Evolutionary conservation across 352 stramenopile species (phyloP), one percentile per base, ranked within the genome.

Genomic region (Peronospora destructor): DNA sequence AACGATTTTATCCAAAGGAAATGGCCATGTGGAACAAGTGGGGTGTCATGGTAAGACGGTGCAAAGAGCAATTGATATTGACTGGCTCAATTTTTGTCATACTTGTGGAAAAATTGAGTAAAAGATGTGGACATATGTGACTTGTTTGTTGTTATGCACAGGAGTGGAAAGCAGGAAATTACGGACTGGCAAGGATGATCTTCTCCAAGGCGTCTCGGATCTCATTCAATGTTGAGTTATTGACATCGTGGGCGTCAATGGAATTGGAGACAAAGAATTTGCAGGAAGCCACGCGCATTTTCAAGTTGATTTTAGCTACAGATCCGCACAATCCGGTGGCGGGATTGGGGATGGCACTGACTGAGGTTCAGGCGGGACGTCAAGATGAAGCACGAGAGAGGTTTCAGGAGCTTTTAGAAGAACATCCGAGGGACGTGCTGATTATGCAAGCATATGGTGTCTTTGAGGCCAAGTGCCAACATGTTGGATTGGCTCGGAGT

Each of bases 21-120:
- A 91, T 94, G 80, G 74, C 69, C 56, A 94, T 94, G 83, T 94
- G 83, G 83, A 94, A 94, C 69, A 94, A 94, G 55, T 94, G 83
- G 83, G 83, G 68, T 38, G 80, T 84, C 36, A 94, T 94, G 83
- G 59, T 73, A 59, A 13, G 55, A 42, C 4, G 10, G 23, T 26
- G 4, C 2, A 26, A 3, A 21, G 3, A 21, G 19, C 1, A 21
- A 26, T 26, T 4, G 23, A 26, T n/a, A n/a, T 26, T 26, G 23
- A 6, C 3, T 26, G 23, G 23, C 5, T 26, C 5, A 6, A 4
- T 26, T 26, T 26, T 26, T 26, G 23, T 26, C 2, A 4, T 6
- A 0, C 2, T 26, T 26, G 23, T 26, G 23, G 2, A 26, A 4
- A n/a, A 3, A 26, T 26, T 26, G 23, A 6, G 23, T 26, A 26